phyloP scores from a whole-genome alignment of 495 filamentous ascomycete genomes.

The Parmelia sp. region DNA sequence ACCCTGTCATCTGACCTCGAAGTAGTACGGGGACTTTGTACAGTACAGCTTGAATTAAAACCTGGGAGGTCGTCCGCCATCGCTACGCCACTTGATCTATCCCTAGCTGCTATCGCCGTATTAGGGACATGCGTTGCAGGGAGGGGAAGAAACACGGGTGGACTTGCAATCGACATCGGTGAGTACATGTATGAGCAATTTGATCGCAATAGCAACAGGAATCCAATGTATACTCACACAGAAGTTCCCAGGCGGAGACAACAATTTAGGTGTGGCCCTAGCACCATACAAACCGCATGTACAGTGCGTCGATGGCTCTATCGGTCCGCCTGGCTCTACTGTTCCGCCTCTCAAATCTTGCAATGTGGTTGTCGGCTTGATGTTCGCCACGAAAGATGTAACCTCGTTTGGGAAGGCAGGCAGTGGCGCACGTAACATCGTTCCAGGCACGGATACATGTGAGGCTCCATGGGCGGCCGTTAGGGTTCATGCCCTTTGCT shows the following conservation, averaged over 20 bases:
- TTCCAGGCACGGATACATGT: conserved; percentile 1
- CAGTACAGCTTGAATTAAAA: neutral
- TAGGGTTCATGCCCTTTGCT: neutral
- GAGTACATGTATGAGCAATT: neutral
- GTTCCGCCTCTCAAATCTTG: conserved; percentile 2
- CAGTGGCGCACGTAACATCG: neutral
- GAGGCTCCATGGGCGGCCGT: neutral
- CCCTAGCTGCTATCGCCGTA: neutral
- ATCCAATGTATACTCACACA: neutral
- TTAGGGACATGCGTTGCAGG: neutral
- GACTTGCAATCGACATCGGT: neutral
- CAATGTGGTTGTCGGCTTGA: neutral
- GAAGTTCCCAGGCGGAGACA: neutral
- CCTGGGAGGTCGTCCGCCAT: neutral
- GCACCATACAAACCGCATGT: neutral
- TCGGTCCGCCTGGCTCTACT: neutral
- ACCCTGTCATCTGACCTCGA: neutral
- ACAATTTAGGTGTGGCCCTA: neutral
- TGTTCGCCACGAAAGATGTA: neutral
- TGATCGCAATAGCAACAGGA: no score
- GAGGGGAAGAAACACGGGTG: neutral
- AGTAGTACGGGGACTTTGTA: conserved; percentile 1
- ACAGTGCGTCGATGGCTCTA: neutral
- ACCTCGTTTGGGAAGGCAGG: neutral
- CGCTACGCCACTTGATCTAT: neutral